Base-by-base conservation (phyloP, 768 basidiomycete species). In the Suillus hirtellus region DNA sequence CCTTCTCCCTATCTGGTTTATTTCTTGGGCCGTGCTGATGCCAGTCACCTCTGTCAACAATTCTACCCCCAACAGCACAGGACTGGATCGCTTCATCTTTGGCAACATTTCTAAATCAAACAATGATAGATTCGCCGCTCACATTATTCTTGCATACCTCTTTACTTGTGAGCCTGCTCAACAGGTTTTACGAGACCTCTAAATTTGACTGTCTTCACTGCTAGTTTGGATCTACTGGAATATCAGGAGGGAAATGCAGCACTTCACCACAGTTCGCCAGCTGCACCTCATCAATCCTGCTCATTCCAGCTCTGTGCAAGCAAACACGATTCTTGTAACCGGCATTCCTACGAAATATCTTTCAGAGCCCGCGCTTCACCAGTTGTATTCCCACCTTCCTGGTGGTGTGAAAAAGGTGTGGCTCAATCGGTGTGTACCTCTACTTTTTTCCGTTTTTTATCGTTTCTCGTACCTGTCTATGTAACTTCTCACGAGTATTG, bases 381-480 rank as follows among this genome's bases (percentile, higher is more conserved):
- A 84, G 56, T 76, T 96, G 12, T 96, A 93, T 75, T 83, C 84
- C n/a, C 83, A 85, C 62, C 82, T 98, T 3, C 96, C 97, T 0
- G 96, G 96, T 11, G 96, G 96, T 17, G 90, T 96, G 9, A 89
- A 88, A 72, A 86, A 87, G 66, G 87, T 99, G 43, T 99, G 96
- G 95, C 82, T 99, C 44, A 96, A 95, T 74, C 83, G 92, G 88
- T 89, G 63, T 47, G 83, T 66, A 34, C 24, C 42, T 21, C 17
- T 60, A 14, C 7, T 55, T 50, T 42, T 27, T 47, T 24, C 27
- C 15, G 27, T 49, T 40, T 15, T 53, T 53, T 34, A 34, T 34
- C 11, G 42, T 24, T 49, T 46, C 4, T 35, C 37, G 54, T 43
- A 21, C 47, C 46, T 12, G 42, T 58, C 4, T 17, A 15, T 40